Evolutionary conservation across 108 stramenopile genomes (phyloP).

Genomic region (Phaeodactylum tricornutum): DNA sequence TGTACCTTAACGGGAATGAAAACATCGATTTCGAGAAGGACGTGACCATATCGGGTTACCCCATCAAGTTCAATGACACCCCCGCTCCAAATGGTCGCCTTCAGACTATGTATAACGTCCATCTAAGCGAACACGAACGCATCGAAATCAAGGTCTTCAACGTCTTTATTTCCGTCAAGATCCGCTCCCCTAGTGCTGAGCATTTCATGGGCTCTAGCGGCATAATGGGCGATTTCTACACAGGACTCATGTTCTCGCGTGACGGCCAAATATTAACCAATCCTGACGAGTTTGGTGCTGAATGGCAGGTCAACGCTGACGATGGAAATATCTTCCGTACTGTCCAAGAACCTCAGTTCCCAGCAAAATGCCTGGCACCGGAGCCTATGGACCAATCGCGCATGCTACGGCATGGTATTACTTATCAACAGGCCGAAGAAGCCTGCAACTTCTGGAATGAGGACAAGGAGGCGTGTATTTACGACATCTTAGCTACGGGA

Average conservation of each 20-base stretch:
- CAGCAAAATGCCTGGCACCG: slow-evolving; percentile 2
- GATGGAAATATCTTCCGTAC: slow-evolving; percentile 9
- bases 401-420: not conserved
- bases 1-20: slow-evolving; percentile 4
- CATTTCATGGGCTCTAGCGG: slow-evolving; percentile 11
- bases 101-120: slow-evolving; percentile 4
- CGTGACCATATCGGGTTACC: slow-evolving; percentile 3
- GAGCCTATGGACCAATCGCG: too few species aligned
- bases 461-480: slow-evolving; percentile 5
- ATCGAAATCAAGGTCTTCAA: slow-evolving; percentile 13
- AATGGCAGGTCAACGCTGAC: slow-evolving; percentile 8
- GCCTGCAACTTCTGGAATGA: slow-evolving; percentile 2
- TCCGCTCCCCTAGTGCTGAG: not conserved
- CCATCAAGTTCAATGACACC: not conserved
- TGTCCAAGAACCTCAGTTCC: slow-evolving; percentile 8
- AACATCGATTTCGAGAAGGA: not conserved
- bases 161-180: slow-evolving; percentile 8
- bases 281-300: slow-evolving; percentile 4
- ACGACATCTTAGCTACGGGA: slow-evolving; percentile 10
- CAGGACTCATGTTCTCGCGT: slow-evolving; percentile 11
- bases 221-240: slow-evolving; percentile 11
- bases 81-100: not conserved
- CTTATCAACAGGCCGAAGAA: not conserved
- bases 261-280: slow-evolving; percentile 13
- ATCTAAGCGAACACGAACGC: slow-evolving; percentile 7